phyloP scores from a whole-genome alignment of 1,139 yeast species.

The Spathaspora sp. region DNA sequence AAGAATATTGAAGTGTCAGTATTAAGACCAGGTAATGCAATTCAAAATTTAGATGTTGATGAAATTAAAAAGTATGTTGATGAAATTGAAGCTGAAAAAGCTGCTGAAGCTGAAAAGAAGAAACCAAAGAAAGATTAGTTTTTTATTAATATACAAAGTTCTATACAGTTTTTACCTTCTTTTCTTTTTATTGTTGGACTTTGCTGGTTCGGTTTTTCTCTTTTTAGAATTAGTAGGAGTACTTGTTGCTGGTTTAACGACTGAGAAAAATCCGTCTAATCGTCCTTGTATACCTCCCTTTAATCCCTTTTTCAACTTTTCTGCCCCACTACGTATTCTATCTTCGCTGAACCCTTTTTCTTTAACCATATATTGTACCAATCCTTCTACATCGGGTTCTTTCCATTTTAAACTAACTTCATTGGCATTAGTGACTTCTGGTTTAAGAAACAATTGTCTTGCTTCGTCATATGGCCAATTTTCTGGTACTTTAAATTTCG shows the following conservation, averaged over 20 bases:
- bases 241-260: constrained; percentile 54
- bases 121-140: constrained; percentile 46
- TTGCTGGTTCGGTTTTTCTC: constrained; percentile 22
- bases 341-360: constrained; percentile 91
- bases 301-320: constrained; percentile 77
- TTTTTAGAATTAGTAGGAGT: constrained; percentile 21
- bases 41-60: constrained; percentile 61
- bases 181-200: constrained; percentile 15
- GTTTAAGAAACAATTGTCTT: constrained; percentile 73
- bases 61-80: constrained; percentile 76
- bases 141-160: background rate
- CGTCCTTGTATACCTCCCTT: constrained; percentile 90
- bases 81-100: constrained; percentile 88
- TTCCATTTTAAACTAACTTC: constrained; percentile 72
- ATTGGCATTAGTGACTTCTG: constrained; percentile 67
- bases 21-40: constrained; percentile 64
- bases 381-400: constrained; percentile 76
- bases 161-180: constrained; percentile 1
- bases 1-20: constrained; percentile 92
- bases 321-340: constrained; percentile 84
- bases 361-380: constrained; percentile 67
- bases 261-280: constrained; percentile 85
- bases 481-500: constrained; percentile 84
- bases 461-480: constrained; percentile 94
- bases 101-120: constrained; percentile 85